Base-by-base conservation (phyloP, 257 asterid genomes). In the Fraxinus pennsylvanica region DNA sequence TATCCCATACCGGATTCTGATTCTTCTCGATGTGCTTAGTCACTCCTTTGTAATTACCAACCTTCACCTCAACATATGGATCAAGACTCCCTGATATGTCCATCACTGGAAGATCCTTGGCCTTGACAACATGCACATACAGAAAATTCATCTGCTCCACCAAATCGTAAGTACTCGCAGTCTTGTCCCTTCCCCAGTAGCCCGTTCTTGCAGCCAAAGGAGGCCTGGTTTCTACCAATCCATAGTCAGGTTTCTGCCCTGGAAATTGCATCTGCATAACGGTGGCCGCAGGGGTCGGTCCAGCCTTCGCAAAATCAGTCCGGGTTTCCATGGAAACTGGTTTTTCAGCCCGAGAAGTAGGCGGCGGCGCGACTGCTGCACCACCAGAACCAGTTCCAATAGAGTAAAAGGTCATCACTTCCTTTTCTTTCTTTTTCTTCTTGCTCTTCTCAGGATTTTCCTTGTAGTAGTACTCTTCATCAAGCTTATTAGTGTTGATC, bases 161-260 rank as follows among this genome's bases (percentile, higher is more conserved):
- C 87, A 94, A 67, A 83, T 94, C 98, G 69, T 94, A 94, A 50
- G 96, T 94, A 78, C 96, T 89, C 9, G 96, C 97, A 6, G 94
- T 94, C 76, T 91, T 94, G 82, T 94, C 97, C 80, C 96, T 84
- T 39, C 98, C 98, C 97, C 97, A 91, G 25, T 92, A 94, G 13
- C 98, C 98, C 93, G 85, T 81, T 67, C 96, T 84, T 30, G 97
- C 97, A 35, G 97, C 98, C 82, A 92, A 39, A 2, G 96, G 98
- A 5, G 98, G 98, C 78, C 82, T 90, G 6, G 97, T 94, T 86
- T 92, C 98, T 65, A 90, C 93, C 80, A 94, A 80, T 35, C 88
- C 93, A 19, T 87, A 94, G 74, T 94, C 97, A 0, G 94, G 91
- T 83, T 86, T 91, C 73, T 83, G 91, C 59, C 84, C 90, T 0